Base-by-base conservation (phyloP, 1,139 yeast genomes). In the Cylindricascospora bacillispora region DNA sequence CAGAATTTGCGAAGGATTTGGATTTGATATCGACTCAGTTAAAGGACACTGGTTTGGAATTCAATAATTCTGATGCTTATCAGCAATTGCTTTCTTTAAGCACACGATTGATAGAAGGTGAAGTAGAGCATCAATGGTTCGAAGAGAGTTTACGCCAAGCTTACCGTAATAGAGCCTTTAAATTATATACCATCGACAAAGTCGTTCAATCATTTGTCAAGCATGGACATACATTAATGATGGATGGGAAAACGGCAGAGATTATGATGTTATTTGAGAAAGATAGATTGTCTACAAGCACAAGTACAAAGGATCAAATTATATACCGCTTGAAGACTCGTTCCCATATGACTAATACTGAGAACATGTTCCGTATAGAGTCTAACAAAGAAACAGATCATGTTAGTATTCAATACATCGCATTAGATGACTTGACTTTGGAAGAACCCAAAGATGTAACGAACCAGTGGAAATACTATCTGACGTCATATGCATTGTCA, bases 111-210 rank as follows among this genome's bases (percentile, higher is more conserved):
- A 80, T 92, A 40, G 93, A 83, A 46, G 95, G 94, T 17, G 93
- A 85, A 24, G 62, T 89, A 32, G 98, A 89, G 47, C 94, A 85
- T 43, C 93, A 80, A 54, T 79, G 92, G 81, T 89, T 81, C 53
- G 99, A 89, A 60, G 98, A 89, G 54, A 70, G 94, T 15, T 60
- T 92, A 38, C 82, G 99, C 41, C 95, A 86, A 62, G 95, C 93
- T 1, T 89, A 82, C 60, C 73, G 92, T 46, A 92, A 89, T 57
- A 77, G 75, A 41, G 98, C 97, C 0, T 92, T 81, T 61, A 83
- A 82, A 54, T 59, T 89, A 32, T 89, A 86, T 58, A 89, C 98
- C 3, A 68, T 89, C 38, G 98, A 89, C 54, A 89, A 89, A 59
- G 93, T 89, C 24, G 73, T 85, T 13, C 94, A 83, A 52, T 77